Evolutionary conservation across 2,329 filamentous ascomycete species (phyloP).

Genomic region (Didymella lethalis): DNA sequence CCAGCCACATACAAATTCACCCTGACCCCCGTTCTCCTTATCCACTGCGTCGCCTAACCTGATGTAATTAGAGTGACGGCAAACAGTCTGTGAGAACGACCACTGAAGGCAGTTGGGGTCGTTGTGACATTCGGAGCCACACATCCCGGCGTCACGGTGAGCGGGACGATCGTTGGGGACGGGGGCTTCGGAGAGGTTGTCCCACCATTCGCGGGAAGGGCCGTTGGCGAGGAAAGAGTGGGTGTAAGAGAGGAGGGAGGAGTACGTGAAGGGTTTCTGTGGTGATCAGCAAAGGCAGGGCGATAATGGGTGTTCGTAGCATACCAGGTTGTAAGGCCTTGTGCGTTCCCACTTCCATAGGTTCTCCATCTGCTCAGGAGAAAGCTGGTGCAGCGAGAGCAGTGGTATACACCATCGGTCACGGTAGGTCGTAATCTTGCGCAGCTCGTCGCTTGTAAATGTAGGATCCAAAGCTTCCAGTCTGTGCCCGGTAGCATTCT

Average conservation of each 20-base stretch:
- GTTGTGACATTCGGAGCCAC: constrained; percentile 46
- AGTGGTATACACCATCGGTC: constrained; percentile 56
- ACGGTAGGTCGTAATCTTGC: constrained; percentile 53
- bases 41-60: constrained; percentile 47
- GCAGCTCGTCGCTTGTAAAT: constrained; percentile 57
- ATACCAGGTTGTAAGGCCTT: constrained; percentile 45
- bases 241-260: constrained; percentile 49
- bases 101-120: constrained; percentile 48
- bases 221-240: constrained; percentile 45
- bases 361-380: constrained; percentile 57
- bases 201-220: constrained; percentile 47
- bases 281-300: constrained; percentile 5
- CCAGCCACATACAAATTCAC: constrained; percentile 51
- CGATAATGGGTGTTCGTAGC: background rate
- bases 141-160: constrained; percentile 44
- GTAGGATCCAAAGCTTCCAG: constrained; percentile 51
- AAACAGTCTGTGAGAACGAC: constrained; percentile 49
- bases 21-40: constrained; percentile 43
- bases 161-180: constrained; percentile 48
- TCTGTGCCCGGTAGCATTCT: constrained; percentile 46
- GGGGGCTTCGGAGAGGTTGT: constrained; percentile 45
- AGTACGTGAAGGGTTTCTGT: constrained; percentile 50
- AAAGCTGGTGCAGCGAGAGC: constrained; percentile 51
- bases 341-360: constrained; percentile 59
- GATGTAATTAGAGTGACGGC: constrained; percentile 49